A percentile compares a stretch with the other conserved stretches of the same genome.
phyloP scores from a whole-genome alignment of 768 basidiomycete genomes.

The Russula sp. region DNA sequence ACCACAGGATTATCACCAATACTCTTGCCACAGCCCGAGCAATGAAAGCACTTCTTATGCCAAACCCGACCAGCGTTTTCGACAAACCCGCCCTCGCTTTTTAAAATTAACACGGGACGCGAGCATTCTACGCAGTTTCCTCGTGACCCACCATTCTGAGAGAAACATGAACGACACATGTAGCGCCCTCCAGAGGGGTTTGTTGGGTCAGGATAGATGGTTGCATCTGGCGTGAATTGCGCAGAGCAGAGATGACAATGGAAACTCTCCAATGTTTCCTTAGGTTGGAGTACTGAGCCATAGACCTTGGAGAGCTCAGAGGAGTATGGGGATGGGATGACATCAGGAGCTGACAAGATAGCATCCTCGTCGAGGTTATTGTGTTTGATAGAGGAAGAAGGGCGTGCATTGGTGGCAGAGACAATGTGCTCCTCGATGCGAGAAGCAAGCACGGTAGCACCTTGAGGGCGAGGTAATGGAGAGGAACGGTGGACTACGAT shows the following conservation, averaged over 20 bases:
- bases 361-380: slow-evolving; percentile 29
- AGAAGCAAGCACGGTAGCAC: slow-evolving; percentile 38
- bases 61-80: slow-evolving; percentile 65
- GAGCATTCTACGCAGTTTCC: slow-evolving; percentile 64
- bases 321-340: slow-evolving; percentile 49
- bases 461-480: slow-evolving; percentile 44
- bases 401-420: slow-evolving; percentile 44
- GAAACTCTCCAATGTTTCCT: slow-evolving; percentile 63
- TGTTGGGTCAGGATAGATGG: slow-evolving; percentile 76
- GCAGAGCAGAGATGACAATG: slow-evolving; percentile 60
- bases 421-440: slow-evolving; percentile 55
- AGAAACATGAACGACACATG: slow-evolving; percentile 71
- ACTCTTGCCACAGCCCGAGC: slow-evolving; percentile 63
- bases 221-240: slow-evolving; percentile 73
- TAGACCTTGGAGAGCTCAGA: slow-evolving; percentile 75
- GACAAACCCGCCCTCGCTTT: slow-evolving; percentile 72
- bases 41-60: slow-evolving; percentile 80
- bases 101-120: slow-evolving; percentile 67
- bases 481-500: slow-evolving; percentile 22
- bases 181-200: slow-evolving; percentile 38
- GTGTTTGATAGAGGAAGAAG: slow-evolving; percentile 55
- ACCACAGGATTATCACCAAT: slow-evolving; percentile 75
- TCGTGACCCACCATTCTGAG: slow-evolving; percentile 65
- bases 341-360: slow-evolving; percentile 42
- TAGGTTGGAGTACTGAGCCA: slow-evolving; percentile 76